phyloP scores from a whole-genome alignment of 2,329 filamentous ascomycete species.

The Bipolaris sorokiniana region DNA sequence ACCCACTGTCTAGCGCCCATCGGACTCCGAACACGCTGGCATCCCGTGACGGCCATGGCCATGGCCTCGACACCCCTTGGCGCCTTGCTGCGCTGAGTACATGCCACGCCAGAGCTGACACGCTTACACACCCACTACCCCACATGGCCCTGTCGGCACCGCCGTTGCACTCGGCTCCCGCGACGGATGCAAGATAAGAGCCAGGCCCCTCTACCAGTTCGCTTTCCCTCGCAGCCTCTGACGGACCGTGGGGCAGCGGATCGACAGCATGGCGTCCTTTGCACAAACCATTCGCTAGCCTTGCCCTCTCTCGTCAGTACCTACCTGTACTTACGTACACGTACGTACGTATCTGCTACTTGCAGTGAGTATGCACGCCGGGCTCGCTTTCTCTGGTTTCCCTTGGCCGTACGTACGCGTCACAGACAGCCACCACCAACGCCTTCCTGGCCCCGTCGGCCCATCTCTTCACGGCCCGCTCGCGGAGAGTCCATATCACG shows the following conservation, averaged over 20 bases:
- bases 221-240: background rate
- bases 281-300: no score
- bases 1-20: conserved; percentile 31
- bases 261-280: conserved; percentile 1
- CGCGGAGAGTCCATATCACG: no score
- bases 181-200: conserved; percentile 5
- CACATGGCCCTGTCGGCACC: conserved; percentile 19
- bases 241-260: conserved; percentile 7
- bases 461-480: no score
- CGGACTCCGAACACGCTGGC: conserved; percentile 34
- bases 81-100: conserved; percentile 29
- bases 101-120: conserved; percentile 3
- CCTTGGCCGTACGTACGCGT: background rate
- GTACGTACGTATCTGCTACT: no score
- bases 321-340: no score
- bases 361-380: background rate
- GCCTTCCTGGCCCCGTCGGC: no score
- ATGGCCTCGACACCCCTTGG: conserved; percentile 8
- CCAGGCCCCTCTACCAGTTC: background rate
- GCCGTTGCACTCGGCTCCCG: conserved; percentile 15
- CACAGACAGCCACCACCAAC: background rate
- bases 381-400: background rate
- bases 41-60: background rate
- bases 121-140: conserved; percentile 19
- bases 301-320: no score